These are phyloP conservation scores for Karstenula rhodostoma DNA, from an alignment of 2,329 filamentous ascomycete genomes.

Conservation along the genomic window DNA sequence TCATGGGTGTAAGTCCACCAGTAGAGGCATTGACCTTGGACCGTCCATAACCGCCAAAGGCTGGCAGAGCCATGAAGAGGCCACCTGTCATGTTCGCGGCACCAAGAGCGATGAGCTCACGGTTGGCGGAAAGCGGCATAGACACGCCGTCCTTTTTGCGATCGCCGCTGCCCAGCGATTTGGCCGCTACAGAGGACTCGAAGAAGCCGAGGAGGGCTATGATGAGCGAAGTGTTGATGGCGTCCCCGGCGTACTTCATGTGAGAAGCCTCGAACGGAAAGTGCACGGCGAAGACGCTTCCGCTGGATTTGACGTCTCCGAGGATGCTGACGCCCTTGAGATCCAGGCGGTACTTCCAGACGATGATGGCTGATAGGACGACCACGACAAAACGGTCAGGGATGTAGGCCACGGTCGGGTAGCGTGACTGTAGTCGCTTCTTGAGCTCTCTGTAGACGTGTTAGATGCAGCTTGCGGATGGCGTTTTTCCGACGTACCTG, in stretches of 20 bases:
- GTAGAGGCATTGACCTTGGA: constrained; percentile 96
- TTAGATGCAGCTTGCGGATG: constrained; percentile 17
- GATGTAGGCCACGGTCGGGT: constrained; percentile 82
- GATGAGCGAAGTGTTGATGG: constrained; percentile 89
- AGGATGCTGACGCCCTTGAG: constrained; percentile 81
- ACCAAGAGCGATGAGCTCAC: constrained; percentile 91
- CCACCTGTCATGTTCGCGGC: constrained; percentile 90
- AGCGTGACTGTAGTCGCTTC: constrained; percentile 78
- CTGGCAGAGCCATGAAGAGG: constrained; percentile 90
- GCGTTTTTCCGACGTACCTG: constrained; percentile 62
- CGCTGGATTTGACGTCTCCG: constrained; percentile 78
- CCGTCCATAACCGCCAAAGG: constrained; percentile 94
- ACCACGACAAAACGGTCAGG: constrained; percentile 93
- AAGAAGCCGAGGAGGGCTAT: constrained; percentile 98
- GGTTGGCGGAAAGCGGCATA: constrained; percentile 86
- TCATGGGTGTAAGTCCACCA: constrained; percentile 92
- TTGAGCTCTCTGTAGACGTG: constrained; percentile 73
- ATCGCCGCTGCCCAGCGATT: constrained; percentile 71
- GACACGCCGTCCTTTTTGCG: constrained; percentile 70
- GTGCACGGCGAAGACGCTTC: constrained; percentile 77
- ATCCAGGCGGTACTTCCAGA: constrained; percentile 81
- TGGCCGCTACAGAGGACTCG: constrained; percentile 94
- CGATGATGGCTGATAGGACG: constrained; percentile 80
- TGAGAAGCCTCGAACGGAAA: constrained; percentile 83
- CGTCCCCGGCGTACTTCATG: constrained; percentile 82